A percentile compares a stretch with the other conserved stretches of the same genome.
These are phyloP conservation scores for Plectranthus barbatus DNA, from an alignment of 257 asterid genomes.

Conservation along the genomic window DNA sequence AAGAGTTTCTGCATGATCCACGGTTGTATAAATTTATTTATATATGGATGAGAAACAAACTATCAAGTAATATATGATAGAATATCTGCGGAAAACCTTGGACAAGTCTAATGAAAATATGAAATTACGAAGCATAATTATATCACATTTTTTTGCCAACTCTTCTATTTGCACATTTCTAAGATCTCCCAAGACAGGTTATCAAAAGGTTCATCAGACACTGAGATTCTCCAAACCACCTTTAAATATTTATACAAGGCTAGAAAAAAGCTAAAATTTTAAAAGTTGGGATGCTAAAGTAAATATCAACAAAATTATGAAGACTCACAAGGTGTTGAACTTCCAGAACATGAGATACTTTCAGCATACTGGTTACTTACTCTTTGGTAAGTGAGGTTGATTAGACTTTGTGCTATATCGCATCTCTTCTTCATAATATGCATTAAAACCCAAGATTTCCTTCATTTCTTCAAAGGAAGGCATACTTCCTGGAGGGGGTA, in stretches of 20 bases:
- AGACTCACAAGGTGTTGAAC: neutral
- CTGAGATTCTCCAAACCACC: neutral
- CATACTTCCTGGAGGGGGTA: slow-evolving; percentile 93
- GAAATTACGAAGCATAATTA: neutral
- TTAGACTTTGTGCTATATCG: slow-evolving; percentile 35
- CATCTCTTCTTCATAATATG: slow-evolving; percentile 74
- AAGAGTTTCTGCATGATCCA: slow-evolving; percentile 3
- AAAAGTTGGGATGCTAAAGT: neutral
- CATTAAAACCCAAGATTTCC: slow-evolving; percentile 72
- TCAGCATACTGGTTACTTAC: slow-evolving; percentile 20
- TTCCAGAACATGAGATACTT: slow-evolving; percentile 2
- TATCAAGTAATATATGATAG: neutral
- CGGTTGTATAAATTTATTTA: slow-evolving; percentile 1
- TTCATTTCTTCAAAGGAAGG: slow-evolving; percentile 89
- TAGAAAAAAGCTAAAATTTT: neutral
- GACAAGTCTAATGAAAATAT: neutral
- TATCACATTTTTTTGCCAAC: neutral
- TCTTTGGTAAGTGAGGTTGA: slow-evolving; percentile 34
- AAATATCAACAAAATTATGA: neutral
- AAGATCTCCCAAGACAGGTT: neutral
- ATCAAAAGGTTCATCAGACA: neutral
- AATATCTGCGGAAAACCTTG: neutral
- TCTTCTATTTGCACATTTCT: neutral
- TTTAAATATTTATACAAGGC: neutral
- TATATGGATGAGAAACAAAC: neutral